These are phyloP conservation scores for Solanum chmielewskii DNA, from an alignment of 257 asterid species.

Conservation along the genomic window DNA sequence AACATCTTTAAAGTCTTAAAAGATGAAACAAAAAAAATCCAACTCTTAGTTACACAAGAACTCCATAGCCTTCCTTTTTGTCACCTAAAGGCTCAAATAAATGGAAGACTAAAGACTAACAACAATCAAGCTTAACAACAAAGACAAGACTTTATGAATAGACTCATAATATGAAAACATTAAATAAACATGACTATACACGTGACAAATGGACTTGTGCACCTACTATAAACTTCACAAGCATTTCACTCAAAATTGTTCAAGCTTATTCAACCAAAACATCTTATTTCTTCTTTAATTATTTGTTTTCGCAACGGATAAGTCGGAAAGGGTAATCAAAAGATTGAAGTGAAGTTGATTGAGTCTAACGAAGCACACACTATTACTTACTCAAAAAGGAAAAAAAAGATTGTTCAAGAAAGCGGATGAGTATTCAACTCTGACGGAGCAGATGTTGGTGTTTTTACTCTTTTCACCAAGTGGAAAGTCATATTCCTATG, in stretches of 20 bases:
- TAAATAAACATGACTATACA: too few relatives aligned
- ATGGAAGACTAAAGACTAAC: too few relatives aligned
- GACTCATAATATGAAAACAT: too few relatives aligned
- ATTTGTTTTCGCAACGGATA: not conserved
- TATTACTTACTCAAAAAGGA: not conserved
- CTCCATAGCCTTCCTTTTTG: too few relatives aligned
- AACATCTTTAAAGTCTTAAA: not conserved
- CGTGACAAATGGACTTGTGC: not conserved
- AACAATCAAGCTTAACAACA: too few relatives aligned
- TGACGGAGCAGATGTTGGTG: not conserved
- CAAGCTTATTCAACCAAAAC: not conserved
- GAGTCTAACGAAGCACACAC: not conserved
- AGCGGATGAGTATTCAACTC: not conserved
- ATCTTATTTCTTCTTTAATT: not conserved
- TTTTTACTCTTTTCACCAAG: not conserved
- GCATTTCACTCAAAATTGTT: not conserved
- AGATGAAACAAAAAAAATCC: too few relatives aligned
- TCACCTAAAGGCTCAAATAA: too few relatives aligned
- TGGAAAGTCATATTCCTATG: not conserved
- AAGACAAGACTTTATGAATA: not conserved
- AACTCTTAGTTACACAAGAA: too few relatives aligned
- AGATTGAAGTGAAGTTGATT: not conserved
- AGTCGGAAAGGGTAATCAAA: not conserved
- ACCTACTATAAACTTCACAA: not conserved
- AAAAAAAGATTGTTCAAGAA: not conserved